Conservation (phyloP, 192 early-diverging fungal genomes). For the Backusella liffmaniae region DNA sequence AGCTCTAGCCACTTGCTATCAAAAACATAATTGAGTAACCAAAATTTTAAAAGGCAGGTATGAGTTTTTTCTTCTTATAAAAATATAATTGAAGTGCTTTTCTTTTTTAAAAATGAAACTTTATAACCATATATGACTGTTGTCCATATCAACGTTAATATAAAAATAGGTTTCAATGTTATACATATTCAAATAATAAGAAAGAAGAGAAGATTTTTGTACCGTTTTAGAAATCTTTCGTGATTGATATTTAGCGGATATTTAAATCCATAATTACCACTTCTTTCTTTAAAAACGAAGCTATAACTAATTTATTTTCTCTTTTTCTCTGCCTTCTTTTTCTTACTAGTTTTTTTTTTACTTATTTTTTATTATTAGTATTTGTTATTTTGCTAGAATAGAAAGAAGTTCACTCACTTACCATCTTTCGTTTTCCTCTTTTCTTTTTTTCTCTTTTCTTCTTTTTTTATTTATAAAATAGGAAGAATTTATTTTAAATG, state of each 20-base stretch:
- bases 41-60: background rate
- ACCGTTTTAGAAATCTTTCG: background rate
- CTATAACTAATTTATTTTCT: background rate
- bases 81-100: background rate
- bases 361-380: background rate
- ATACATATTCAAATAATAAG: background rate
- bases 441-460: background rate
- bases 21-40: background rate
- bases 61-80: background rate
- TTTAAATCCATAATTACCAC: background rate
- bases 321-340: background rate
- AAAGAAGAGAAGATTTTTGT: background rate
- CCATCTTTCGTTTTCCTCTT: background rate
- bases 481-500: background rate
- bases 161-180: constrained; percentile 1
- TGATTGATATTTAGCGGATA: background rate
- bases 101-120: background rate
- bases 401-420: background rate
- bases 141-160: background rate
- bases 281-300: background rate
- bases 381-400: background rate
- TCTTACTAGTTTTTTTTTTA: background rate
- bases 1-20: background rate
- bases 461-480: background rate
- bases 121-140: background rate